These are phyloP conservation scores for Herpetomonas tarakana DNA, from an alignment of 208 protist genomes.

Conservation along the genomic window DNA sequence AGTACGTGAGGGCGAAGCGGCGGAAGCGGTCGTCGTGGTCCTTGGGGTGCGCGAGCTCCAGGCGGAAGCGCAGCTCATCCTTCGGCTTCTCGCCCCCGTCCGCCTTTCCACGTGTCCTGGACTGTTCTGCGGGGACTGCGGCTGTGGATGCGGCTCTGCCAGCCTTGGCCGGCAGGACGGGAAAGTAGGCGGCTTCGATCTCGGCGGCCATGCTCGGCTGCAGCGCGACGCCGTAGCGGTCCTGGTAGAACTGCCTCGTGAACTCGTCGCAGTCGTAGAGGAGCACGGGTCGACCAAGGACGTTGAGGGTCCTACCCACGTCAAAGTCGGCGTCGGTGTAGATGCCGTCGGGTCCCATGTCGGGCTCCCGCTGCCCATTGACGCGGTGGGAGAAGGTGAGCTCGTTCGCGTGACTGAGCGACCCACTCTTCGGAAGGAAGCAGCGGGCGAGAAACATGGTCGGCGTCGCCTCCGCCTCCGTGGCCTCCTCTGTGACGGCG, in stretches of 20 bases:
- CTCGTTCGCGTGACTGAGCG: constrained; percentile 66
- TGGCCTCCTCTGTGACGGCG: constrained; percentile 90
- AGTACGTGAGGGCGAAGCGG: constrained; percentile 78
- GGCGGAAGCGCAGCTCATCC: constrained; percentile 74
- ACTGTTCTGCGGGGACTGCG: constrained; percentile 7
- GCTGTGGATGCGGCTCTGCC: constrained; percentile 15
- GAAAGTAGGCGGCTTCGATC: not conserved
- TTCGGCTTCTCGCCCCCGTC: constrained; percentile 19
- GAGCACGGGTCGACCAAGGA: constrained; percentile 78
- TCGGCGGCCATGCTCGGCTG: constrained; percentile 7
- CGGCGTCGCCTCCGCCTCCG: constrained; percentile 87
- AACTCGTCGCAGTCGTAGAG: constrained; percentile 94
- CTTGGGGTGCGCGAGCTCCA: constrained; percentile 48
- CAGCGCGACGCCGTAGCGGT: constrained; percentile 54
- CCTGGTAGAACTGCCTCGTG: constrained; percentile 87
- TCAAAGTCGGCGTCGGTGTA: constrained; percentile 83
- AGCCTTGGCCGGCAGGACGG: not conserved
- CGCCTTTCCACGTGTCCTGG: constrained; percentile 15
- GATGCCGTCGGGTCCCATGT: constrained; percentile 65
- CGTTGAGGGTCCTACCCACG: constrained; percentile 77
- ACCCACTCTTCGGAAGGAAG: constrained; percentile 79
- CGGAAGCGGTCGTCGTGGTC: constrained; percentile 48
- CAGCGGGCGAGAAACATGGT: constrained; percentile 82
- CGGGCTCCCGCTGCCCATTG: constrained; percentile 75
- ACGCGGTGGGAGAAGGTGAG: constrained; percentile 82